A percentile compares a stretch with the other conserved stretches of the same genome.
These are phyloP conservation scores for Prunella vulgaris DNA, from an alignment of 257 asterid genomes.

Conservation along the genomic window DNA sequence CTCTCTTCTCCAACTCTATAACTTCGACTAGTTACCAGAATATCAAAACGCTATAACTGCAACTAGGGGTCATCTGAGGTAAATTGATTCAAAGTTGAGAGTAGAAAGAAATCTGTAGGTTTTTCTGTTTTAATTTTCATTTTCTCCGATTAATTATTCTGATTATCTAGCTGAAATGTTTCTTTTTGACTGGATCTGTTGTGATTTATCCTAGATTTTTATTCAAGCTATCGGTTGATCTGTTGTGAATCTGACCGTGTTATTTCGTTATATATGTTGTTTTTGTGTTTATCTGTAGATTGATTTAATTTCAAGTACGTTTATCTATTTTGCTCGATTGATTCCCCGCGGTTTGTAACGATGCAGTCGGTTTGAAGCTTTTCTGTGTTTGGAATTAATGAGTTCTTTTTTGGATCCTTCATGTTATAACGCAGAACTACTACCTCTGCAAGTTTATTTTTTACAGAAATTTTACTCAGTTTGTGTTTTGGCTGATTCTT, in stretches of 20 bases:
- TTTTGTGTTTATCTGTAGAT: not conserved
- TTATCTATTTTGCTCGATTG: not conserved
- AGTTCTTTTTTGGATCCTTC: conserved; percentile 1
- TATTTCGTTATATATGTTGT: not conserved
- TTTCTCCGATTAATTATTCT: conserved; percentile 5
- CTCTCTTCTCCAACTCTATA: conserved; percentile 14
- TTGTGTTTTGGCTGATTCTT: not conserved
- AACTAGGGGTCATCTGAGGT: conserved; percentile 44
- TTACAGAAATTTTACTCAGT: not conserved
- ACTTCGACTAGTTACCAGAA: not conserved
- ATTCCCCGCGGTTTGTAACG: not conserved
- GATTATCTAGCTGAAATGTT: not conserved
- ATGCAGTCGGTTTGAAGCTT: not conserved
- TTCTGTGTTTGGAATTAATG: not conserved
- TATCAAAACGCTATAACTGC: not conserved
- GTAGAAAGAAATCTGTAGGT: not conserved
- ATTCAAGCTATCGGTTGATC: conserved; percentile 19
- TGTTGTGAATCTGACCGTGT: conserved; percentile 12
- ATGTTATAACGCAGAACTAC: not conserved
- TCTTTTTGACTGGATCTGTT: not conserved
- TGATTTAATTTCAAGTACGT: not conserved
- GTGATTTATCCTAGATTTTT: not conserved
- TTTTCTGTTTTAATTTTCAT: not conserved
- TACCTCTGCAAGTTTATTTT: not conserved
- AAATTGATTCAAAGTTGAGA: not conserved